Conservation (phyloP, 2,329 filamentous ascomycete genomes). For the Aspergillus pseudoterreus region DNA sequence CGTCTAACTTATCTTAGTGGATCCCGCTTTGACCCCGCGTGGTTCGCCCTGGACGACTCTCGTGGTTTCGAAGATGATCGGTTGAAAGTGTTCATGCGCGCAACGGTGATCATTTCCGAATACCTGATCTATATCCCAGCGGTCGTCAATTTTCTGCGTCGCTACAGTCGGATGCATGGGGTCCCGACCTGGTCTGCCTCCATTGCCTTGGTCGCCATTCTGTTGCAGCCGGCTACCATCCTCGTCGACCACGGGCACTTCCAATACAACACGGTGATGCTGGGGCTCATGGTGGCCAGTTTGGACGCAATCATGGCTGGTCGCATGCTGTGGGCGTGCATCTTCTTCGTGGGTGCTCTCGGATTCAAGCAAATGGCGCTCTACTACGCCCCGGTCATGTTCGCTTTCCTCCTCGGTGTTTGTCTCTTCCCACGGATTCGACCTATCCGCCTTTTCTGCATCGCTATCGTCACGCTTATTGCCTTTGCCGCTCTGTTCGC, state of each 20-base stretch:
- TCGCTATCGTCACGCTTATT: constrained; percentile 67
- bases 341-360: constrained; percentile 91
- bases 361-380: constrained; percentile 99
- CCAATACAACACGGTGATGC: constrained; percentile 98
- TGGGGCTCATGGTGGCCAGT: constrained; percentile 80
- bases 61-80: constrained; percentile 73
- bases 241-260: constrained; percentile 95
- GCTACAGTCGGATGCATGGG: constrained; percentile 70
- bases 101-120: constrained; percentile 84
- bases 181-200: constrained; percentile 79
- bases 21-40: constrained; percentile 69
- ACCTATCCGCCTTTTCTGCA: constrained; percentile 64
- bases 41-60: constrained; percentile 83
- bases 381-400: constrained; percentile 91
- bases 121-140: constrained; percentile 87
- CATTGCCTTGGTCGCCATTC: constrained; percentile 80
- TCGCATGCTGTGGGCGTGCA: constrained; percentile 78
- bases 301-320: constrained; percentile 86
- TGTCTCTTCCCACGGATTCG: constrained; percentile 75
- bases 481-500: constrained; percentile 73
- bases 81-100: constrained; percentile 94
- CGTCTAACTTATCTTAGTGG: constrained; percentile 51
- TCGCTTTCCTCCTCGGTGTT: constrained; percentile 83
- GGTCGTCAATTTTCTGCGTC: constrained; percentile 76
- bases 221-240: constrained; percentile 88